Percentiles rank a stretch among this genome's conserved stretches.
Conservation (phyloP, 1,284 basidiomycete species). For the Irpex sp. region DNA sequence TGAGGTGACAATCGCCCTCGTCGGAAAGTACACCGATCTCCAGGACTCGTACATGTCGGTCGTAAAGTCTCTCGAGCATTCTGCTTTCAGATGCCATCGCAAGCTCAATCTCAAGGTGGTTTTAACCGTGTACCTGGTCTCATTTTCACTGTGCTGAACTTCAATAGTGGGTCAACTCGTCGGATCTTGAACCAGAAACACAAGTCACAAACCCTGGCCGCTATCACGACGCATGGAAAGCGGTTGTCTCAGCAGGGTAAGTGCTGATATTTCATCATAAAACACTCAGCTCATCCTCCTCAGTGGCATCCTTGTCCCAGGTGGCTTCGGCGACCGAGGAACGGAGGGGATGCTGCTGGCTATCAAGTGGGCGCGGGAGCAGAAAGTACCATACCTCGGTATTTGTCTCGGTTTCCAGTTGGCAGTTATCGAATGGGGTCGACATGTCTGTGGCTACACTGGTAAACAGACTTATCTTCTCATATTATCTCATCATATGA, state of each 20-base stretch:
- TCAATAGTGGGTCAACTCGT: conserved; percentile 93
- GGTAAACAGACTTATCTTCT: conserved; percentile 38
- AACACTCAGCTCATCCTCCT: conserved; percentile 3
- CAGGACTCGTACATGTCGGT: conserved; percentile 99
- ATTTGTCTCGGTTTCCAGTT: conserved; percentile 99
- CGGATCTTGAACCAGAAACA: conserved; percentile 81
- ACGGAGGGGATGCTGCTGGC: conserved; percentile 98
- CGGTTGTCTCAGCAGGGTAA: conserved; percentile 86
- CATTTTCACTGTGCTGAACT: conserved; percentile 10
- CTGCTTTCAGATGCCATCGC: conserved; percentile 87
- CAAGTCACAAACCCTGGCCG: conserved; percentile 80
- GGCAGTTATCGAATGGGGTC: conserved; percentile 93
- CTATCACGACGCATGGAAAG: conserved; percentile 96
- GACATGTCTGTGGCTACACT: conserved; percentile 77
- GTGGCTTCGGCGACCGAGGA: conserved; percentile 92
- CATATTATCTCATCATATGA: neutral
- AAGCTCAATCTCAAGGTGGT: conserved; percentile 79
- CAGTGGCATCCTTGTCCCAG: conserved; percentile 93
- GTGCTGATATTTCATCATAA: conserved; percentile 20
- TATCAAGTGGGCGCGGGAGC: conserved; percentile 95
- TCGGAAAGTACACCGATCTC: conserved; percentile 97
- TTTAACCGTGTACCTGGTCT: neutral
- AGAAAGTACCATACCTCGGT: conserved; percentile 92
- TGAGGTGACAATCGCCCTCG: conserved; percentile 86
- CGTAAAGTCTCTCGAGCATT: conserved; percentile 95